phyloP scores from a whole-genome alignment of 768 basidiomycete species.

The Amanita pseudoporphyria region DNA sequence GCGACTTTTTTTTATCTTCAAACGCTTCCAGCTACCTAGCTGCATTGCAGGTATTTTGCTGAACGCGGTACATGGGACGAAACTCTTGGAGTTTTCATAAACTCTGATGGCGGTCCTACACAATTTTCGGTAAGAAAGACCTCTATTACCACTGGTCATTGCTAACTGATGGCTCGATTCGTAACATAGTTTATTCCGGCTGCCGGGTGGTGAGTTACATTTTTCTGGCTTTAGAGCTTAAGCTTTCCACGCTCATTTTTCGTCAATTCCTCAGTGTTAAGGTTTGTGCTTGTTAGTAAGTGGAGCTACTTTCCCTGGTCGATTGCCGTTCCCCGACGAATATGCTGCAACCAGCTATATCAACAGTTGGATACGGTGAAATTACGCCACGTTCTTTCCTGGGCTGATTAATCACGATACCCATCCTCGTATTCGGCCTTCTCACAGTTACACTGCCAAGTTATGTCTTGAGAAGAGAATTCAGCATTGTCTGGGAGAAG shows the following conservation, averaged over 20 bases:
- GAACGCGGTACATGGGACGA: slow-evolving; percentile 91
- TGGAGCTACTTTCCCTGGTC: slow-evolving; percentile 14
- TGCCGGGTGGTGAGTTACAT: slow-evolving; percentile 38
- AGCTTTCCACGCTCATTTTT: not conserved
- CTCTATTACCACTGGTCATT: not conserved
- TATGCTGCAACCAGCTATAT: too few species aligned
- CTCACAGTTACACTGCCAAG: slow-evolving; percentile 85
- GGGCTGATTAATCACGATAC: slow-evolving; percentile 80
- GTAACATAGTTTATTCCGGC: too few species aligned
- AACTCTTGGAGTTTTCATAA: slow-evolving; percentile 69
- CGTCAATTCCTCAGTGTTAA: too few species aligned
- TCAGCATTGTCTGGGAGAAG: too few species aligned
- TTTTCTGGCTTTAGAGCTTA: slow-evolving; percentile 2
- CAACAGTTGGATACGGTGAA: slow-evolving; percentile 88
- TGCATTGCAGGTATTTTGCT: too few species aligned
- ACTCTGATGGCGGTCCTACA: too few species aligned
- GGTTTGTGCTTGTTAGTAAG: too few species aligned
- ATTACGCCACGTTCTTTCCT: slow-evolving; percentile 82
- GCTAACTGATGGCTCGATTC: not conserved
- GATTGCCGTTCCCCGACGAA: slow-evolving; percentile 14
- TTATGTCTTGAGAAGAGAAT: too few species aligned
- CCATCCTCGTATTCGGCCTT: slow-evolving; percentile 79
- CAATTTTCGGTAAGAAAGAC: too few species aligned
- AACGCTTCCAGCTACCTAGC: not conserved
- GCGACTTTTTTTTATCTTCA: too few species aligned